Evolutionary conservation across 768 basidiomycete genomes (phyloP), one percentile per base, ranked within the genome.

Genomic region (Amyloporia xantha): DNA sequence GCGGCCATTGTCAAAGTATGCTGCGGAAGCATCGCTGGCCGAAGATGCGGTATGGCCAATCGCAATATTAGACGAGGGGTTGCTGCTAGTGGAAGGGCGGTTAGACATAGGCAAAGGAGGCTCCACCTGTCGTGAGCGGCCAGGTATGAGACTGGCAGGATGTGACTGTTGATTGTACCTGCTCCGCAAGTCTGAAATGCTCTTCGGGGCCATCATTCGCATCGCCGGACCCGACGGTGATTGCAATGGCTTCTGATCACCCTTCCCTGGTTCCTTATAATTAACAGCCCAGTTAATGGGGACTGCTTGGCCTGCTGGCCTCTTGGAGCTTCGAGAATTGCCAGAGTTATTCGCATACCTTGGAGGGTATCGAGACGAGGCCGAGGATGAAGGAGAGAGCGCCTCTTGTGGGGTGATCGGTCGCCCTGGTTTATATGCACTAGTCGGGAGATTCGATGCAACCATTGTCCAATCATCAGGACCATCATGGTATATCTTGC

Each of bases 171-270:
- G 55, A 33, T 61, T 64, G 26, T 60, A 63, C 17, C 54, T 53
- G 40, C 63, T 66, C 39, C 72, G 68, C 40, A 79, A 66, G 51
- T 78, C 77, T 52, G 75, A 75, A 73, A 82, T 77, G 55, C 81
- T 84, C 64, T 79, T 81, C n/a, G 76, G 60, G 54, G 30, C 48
- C 40, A 63, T 50, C 41, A 68, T 58, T 40, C 67, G 66, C 62
- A 66, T 33, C 55, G 67, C 47, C 4, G 72, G 64, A 1, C 69
- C 58, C 2, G 61, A 54, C 41, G 67, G 60, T 3, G 65, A 49
- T n/a, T n/a, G n/a, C n/a, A n/a, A n/a, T n/a, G n/a, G n/a, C 47
- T 69, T 74, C 28, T 62, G 62, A 25, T 68, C 72, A 11, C 63
- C 59, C 39, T 70, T 70, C 46, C 69, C 69, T 12, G 61, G 49